Evolutionary conservation across 2,329 filamentous ascomycete genomes (phyloP).

Genomic region (Berkeleyomyces basicola): DNA sequence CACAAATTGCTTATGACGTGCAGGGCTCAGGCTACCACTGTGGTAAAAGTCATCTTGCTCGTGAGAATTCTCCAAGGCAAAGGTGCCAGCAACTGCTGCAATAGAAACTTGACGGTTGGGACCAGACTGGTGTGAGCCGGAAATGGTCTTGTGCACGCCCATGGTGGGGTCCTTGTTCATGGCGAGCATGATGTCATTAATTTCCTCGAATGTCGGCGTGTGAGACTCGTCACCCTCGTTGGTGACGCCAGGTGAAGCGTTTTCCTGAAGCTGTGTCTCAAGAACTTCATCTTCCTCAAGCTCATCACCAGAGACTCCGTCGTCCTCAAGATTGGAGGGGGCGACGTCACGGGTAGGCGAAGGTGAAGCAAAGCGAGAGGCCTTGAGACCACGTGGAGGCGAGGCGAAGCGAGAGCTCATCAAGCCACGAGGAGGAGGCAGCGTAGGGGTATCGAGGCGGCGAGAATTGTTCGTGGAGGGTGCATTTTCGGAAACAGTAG

Average conservation of each 20-base stretch:
- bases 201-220: conserved; percentile 54
- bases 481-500: conserved; percentile 13
- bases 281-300: conserved; percentile 18
- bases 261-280: conserved; percentile 15
- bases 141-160: conserved; percentile 47
- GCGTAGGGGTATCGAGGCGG: conserved; percentile 16
- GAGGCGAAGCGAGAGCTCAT: conserved; percentile 33
- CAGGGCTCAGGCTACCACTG: conserved; percentile 58
- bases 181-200: conserved; percentile 83
- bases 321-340: not conserved
- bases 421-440: conserved; percentile 17
- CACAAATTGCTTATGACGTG: conserved; percentile 34
- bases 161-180: conserved; percentile 59
- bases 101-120: conserved; percentile 24
- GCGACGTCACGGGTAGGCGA: conserved; percentile 27
- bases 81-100: conserved; percentile 18
- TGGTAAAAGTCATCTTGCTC: conserved; percentile 24
- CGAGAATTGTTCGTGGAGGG: not conserved
- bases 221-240: conserved; percentile 19
- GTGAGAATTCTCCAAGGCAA: not conserved
- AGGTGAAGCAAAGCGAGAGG: conserved; percentile 33
- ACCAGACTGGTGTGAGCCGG: conserved; percentile 32
- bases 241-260: conserved; percentile 16
- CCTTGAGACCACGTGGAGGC: conserved; percentile 23
- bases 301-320: conserved; percentile 22